phyloP scores from a whole-genome alignment of 164 flowering plant genomes.

The Annona squamosa region DNA sequence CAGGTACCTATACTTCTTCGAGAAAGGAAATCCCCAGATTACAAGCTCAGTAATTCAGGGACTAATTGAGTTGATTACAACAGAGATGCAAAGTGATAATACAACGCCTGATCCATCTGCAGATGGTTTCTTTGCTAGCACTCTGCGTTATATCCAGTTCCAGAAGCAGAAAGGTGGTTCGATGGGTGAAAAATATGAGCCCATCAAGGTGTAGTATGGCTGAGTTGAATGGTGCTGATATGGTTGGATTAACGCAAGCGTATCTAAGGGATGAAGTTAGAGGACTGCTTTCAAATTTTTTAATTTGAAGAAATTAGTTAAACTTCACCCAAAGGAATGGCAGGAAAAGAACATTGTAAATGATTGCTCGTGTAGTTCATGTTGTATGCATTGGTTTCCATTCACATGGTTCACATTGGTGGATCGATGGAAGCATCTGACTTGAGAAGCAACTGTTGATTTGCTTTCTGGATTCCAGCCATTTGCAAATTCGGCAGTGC shows the following conservation, averaged over 20 bases:
- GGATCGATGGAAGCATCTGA: not conserved
- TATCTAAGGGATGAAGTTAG: not conserved
- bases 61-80: slow-evolving; percentile 64
- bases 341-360: not conserved
- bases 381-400: not conserved
- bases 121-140: slow-evolving; percentile 84
- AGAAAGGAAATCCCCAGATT: slow-evolving; percentile 89
- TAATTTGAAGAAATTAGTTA: not conserved
- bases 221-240: not conserved
- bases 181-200: slow-evolving; percentile 73
- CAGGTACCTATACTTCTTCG: slow-evolving; percentile 90
- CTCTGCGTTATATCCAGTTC: slow-evolving; percentile 73
- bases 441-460: not conserved
- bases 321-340: not conserved
- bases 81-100: slow-evolving; percentile 79
- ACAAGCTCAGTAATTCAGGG: slow-evolving; percentile 63
- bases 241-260: not conserved
- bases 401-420: not conserved
- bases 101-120: slow-evolving; percentile 50
- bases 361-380: not conserved
- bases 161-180: slow-evolving; percentile 95
- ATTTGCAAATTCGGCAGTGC: not conserved
- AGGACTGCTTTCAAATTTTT: no score
- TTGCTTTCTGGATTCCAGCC: not conserved
- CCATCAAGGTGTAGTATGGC: slow-evolving; percentile 51